Base-by-base conservation (phyloP, 75 land plant genomes). In the Pinus albicaulis region DNA sequence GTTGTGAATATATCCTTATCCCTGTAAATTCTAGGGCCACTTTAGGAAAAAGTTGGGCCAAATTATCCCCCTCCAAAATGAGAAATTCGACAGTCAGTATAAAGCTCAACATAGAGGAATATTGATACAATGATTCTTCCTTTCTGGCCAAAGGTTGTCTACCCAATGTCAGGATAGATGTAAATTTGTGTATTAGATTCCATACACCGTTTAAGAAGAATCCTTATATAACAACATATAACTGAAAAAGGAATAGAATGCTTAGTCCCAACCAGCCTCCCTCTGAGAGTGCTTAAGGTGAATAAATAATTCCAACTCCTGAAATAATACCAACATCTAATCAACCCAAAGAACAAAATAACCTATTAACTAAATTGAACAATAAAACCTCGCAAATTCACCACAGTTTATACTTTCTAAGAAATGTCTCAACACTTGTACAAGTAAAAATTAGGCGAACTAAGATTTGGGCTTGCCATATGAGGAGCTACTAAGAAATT, bases 111-210 rank as follows among this genome's bases (percentile, higher is more conserved):
- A 59, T 86, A 84, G 68, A 89, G 64, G 28, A 87, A 28, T 20
- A 83, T 23, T 12, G 89, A 79, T 0, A 84, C 79, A 15, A 79
- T 23, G 41, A 80, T 75, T 62, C 94, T 91, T 73, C 92, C 94
- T 24, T 31, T 75, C 0, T 56, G 56, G 1, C 94, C 98, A 76
- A 91, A 94, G 3, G 94, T 84, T 8, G 72, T 74, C 10, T 88
- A 83, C 10, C 92, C 98, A 52, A 94, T 81, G 57, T 94, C 94
- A 22, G 92, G 92, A 73, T 91, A 94, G 15, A 76, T 86, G 68
- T 72, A 58, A n/a, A 88, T 78, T 23, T 38, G 74, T 12, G 88
- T 77, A 57, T 84, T 72, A 0, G 59, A 5, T 23, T 88, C 88
- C 84, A 91, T 70, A 57, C 90, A 91, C 1, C 79, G 76, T 28